These are phyloP conservation scores for Kernera saxatilis DNA, from an alignment of 345 rosid genomes.

Conservation along the genomic window DNA sequence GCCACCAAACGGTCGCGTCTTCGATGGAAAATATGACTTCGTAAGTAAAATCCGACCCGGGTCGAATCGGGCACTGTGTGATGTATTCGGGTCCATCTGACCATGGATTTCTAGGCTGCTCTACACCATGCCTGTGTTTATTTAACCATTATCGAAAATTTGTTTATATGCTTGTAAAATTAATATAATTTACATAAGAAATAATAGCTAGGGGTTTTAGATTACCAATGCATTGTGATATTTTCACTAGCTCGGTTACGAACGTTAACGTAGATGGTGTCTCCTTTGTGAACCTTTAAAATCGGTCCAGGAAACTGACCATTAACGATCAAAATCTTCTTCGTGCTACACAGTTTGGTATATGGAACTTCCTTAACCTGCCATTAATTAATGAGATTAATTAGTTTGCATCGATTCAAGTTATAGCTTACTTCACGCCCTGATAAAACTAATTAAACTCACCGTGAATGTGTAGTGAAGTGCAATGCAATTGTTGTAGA, in stretches of 20 bases:
- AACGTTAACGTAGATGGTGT: conserved; percentile 38
- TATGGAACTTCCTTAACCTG: conserved; percentile 34
- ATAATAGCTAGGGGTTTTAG: background rate
- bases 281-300: conserved; percentile 34
- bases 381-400: background rate
- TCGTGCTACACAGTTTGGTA: conserved; percentile 36
- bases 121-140: conserved; percentile 40
- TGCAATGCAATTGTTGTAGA: conserved; percentile 5
- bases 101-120: conserved; percentile 38
- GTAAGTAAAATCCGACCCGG: conserved; percentile 22
- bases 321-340: conserved; percentile 39
- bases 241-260: conserved; percentile 42
- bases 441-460: background rate
- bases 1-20: conserved; percentile 46
- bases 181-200: background rate
- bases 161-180: background rate
- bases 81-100: conserved; percentile 39
- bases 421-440: background rate
- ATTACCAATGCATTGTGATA: conserved; percentile 51
- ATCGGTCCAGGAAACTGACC: conserved; percentile 42
- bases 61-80: conserved; percentile 39
- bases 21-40: conserved; percentile 23
- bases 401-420: background rate
- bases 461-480: conserved; percentile 12
- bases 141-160: background rate